These are phyloP conservation scores for Elaeis oleifera DNA, from an alignment of 202 grass and related monocot species.

Conservation along the genomic window DNA sequence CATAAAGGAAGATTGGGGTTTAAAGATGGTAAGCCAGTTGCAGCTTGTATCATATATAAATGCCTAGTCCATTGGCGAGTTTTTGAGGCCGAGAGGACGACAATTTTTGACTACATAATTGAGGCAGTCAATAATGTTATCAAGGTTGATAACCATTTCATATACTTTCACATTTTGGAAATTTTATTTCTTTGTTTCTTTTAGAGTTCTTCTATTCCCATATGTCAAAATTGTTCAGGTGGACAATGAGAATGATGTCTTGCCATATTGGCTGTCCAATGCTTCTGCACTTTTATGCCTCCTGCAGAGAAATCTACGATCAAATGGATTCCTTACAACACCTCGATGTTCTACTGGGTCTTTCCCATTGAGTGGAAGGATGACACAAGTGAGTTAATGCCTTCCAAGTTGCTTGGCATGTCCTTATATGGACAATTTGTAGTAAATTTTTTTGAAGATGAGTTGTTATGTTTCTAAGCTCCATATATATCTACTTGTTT, in stretches of 20 bases:
- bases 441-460: too few species aligned
- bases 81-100: slow-evolving; percentile 86
- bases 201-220: too few species aligned
- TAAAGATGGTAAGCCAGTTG: slow-evolving; percentile 78
- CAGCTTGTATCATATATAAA: slow-evolving; percentile 85
- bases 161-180: background rate
- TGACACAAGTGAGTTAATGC: slow-evolving; percentile 42
- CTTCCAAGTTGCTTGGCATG: too few species aligned
- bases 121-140: slow-evolving; percentile 86
- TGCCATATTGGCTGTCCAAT: slow-evolving; percentile 96
- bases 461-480: too few species aligned
- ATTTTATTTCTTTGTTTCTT: too few species aligned
- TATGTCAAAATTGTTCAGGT: slow-evolving; percentile 32
- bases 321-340: slow-evolving; percentile 69
- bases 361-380: slow-evolving; percentile 38
- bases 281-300: slow-evolving; percentile 81
- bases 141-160: slow-evolving; percentile 41
- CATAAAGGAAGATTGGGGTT: slow-evolving; percentile 89
- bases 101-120: slow-evolving; percentile 89
- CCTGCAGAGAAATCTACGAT: slow-evolving; percentile 82
- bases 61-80: slow-evolving; percentile 69
- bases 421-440: background rate
- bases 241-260: slow-evolving; percentile 43
- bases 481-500: too few species aligned
- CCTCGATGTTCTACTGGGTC: slow-evolving; percentile 54